phyloP scores from a whole-genome alignment of 306 rosid species.

The Pterocarpus macrocarpus region DNA sequence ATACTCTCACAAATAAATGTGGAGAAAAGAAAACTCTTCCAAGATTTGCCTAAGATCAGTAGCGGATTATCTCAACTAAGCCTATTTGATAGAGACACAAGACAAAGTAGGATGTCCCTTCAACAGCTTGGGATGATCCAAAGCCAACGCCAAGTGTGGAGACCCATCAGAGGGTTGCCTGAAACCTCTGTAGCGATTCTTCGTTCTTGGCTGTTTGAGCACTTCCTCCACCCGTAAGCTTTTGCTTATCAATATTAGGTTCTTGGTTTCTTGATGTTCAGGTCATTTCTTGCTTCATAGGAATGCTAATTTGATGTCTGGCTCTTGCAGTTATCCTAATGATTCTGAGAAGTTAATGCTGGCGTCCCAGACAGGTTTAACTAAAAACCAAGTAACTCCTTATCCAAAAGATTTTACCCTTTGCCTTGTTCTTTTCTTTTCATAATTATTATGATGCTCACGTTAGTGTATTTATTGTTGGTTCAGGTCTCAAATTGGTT shows the following conservation, averaged over 20 bases:
- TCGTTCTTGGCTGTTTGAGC: conserved; percentile 90
- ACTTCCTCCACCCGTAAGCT: conserved; percentile 91
- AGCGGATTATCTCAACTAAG: conserved; percentile 68
- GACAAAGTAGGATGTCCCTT: conserved; percentile 62
- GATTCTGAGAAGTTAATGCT: conserved; percentile 79
- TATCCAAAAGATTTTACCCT: conserved; percentile 11
- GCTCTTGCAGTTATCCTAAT: conserved; percentile 77
- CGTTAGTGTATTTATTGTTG: conserved; percentile 33
- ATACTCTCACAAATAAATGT: conserved; percentile 65
- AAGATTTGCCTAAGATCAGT: conserved; percentile 70
- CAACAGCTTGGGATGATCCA: conserved; percentile 80
- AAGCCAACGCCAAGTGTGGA: conserved; percentile 77
- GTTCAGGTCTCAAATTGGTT: conserved; percentile 90
- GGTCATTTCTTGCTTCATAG: not conserved
- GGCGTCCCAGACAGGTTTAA: conserved; percentile 84
- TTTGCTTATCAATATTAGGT: not conserved
- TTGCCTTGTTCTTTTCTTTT: not conserved
- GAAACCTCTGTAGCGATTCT: conserved; percentile 87
- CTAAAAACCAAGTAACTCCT: conserved; percentile 81
- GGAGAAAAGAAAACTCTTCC: conserved; percentile 67
- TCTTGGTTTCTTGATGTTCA: conserved; percentile 13
- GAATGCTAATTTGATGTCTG: conserved; percentile 40
- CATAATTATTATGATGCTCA: not conserved
- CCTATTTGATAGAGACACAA: conserved; percentile 65
- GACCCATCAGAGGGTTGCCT: conserved; percentile 89